Evolutionary conservation across 2,329 filamentous ascomycete species (phyloP).

Genomic region (Cladosporium sp.): DNA sequence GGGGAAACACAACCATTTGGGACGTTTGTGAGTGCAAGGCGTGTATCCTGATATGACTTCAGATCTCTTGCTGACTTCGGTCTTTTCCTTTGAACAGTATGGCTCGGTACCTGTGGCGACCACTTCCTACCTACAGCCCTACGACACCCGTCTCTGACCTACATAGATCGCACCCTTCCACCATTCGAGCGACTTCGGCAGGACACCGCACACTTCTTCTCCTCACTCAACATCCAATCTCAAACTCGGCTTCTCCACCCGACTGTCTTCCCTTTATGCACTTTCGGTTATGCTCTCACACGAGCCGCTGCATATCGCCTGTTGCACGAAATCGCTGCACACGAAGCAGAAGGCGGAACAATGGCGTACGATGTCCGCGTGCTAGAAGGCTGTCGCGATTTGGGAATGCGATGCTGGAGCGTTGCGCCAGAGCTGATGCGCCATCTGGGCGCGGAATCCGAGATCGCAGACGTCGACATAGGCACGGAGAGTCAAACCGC

Average conservation of each 20-base stretch:
- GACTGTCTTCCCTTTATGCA: conserved; percentile 41
- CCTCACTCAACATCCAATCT: conserved; percentile 32
- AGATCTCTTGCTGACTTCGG: neutral
- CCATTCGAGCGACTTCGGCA: conserved; percentile 32
- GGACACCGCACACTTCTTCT: conserved; percentile 36
- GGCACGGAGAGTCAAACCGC: conserved; percentile 4
- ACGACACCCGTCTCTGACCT: conserved; percentile 29
- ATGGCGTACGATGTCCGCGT: conserved; percentile 39
- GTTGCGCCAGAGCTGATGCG: conserved; percentile 39
- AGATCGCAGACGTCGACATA: conserved; percentile 33
- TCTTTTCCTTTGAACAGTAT: conserved; percentile 20
- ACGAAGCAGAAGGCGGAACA: conserved; percentile 25
- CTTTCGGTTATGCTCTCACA: conserved; percentile 43
- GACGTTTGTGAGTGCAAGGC: conserved; percentile 24
- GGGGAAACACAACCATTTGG: conserved; percentile 36
- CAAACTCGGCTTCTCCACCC: conserved; percentile 38
- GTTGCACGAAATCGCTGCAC: conserved; percentile 33
- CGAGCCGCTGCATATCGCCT: conserved; percentile 32
- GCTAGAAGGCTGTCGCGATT: conserved; percentile 36
- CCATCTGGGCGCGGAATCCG: conserved; percentile 32
- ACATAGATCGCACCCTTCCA: conserved; percentile 36
- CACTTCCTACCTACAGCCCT: conserved; percentile 31
- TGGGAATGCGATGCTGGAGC: conserved; percentile 33
- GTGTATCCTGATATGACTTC: no score
- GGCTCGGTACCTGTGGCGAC: conserved; percentile 42